Base-by-base conservation (phyloP, 495 filamentous ascomycete genomes). In the Penicillium paradoxum region DNA sequence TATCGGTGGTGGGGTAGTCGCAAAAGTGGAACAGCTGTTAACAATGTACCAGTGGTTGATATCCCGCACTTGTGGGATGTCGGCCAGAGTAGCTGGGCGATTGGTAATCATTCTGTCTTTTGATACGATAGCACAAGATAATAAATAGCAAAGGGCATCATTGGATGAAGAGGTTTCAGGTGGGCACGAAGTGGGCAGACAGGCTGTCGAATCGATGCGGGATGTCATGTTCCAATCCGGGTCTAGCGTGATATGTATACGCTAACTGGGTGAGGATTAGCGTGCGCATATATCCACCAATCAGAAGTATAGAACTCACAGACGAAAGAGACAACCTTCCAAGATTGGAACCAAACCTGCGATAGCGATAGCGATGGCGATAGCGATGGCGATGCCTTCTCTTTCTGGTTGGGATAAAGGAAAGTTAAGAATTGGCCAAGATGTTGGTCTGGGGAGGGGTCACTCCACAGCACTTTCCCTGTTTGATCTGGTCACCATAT, bases 41-140 rank as follows among this genome's bases (percentile, higher is more conserved):
- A 48, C 45, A 30, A 72, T 56, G 46, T 72, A 65, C 37, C 66
- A 54, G 17, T 49, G 59, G 53, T 68, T 63, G 52, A 72, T 69
- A 22, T 45, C 52, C 1, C 46, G 53, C 46, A 70, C 51, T 34
- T 67, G 61, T 8, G 59, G 53, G 11, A 71, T 49, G 43, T 69
- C 60, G 9, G 44, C 36, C 8, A 51, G 19, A 4, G 41, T 59
- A 13, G 60, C 61, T 4, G 49, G 33, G 11, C 61, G 65, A 49
- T 53, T 56, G 1, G 27, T 55, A 2, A 43, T 25, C 57, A 60
- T 60, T 9, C 44, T 32, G 13, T 9, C 11, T 44, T 40, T 50
- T 21, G 8, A 17, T 13, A 15, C 29, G 27, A 30, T 8, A 29
- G 15, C n/a, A 44, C 24, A 29, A 11, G 6, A 25, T 6, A 13